Conservation (phyloP, 805 yeast genomes). For the Candida manassasensis region DNA sequence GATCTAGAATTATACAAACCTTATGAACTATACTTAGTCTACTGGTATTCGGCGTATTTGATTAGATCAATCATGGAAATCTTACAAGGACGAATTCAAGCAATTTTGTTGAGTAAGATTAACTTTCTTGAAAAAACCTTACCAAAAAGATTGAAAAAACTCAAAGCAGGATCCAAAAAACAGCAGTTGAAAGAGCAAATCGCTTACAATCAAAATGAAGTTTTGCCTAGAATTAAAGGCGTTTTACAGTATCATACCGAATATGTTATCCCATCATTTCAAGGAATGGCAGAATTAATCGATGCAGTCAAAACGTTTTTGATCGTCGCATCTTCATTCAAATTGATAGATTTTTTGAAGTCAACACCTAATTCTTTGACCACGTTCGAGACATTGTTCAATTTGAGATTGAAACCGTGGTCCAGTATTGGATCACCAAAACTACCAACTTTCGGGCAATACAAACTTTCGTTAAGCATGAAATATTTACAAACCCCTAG, state of each 20-base stretch:
- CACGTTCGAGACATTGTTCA: slow-evolving; percentile 20
- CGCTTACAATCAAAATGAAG: slow-evolving; percentile 22
- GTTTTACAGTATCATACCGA: slow-evolving; percentile 21
- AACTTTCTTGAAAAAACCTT: slow-evolving; percentile 27
- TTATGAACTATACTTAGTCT: slow-evolving; percentile 64
- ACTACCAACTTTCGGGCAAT: slow-evolving; percentile 47
- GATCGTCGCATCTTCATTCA: slow-evolving; percentile 16
- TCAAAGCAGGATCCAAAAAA: slow-evolving; percentile 49
- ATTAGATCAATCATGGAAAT: slow-evolving; percentile 38
- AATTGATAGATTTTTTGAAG: slow-evolving; percentile 17
- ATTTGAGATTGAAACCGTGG: slow-evolving; percentile 72
- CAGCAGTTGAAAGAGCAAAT: slow-evolving; percentile 28
- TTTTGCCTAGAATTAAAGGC: slow-evolving; percentile 31
- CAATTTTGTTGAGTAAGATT: slow-evolving; percentile 32
- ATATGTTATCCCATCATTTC: slow-evolving; percentile 15
- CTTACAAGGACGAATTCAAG: slow-evolving; percentile 32
- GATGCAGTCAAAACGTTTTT: slow-evolving; percentile 17
- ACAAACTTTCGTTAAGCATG: slow-evolving; percentile 14
- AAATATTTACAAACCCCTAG: slow-evolving; percentile 4
- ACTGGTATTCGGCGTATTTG: slow-evolving; percentile 62
- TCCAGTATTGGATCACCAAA: slow-evolving; percentile 76
- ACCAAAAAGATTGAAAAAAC: slow-evolving; percentile 41
- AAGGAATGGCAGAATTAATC: slow-evolving; percentile 15
- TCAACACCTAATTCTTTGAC: slow-evolving; percentile 23
- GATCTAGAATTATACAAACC: slow-evolving; percentile 68